Evolutionary conservation across 176 grass and related monocot genomes (phyloP).

Genomic region (Zoysia japonica): DNA sequence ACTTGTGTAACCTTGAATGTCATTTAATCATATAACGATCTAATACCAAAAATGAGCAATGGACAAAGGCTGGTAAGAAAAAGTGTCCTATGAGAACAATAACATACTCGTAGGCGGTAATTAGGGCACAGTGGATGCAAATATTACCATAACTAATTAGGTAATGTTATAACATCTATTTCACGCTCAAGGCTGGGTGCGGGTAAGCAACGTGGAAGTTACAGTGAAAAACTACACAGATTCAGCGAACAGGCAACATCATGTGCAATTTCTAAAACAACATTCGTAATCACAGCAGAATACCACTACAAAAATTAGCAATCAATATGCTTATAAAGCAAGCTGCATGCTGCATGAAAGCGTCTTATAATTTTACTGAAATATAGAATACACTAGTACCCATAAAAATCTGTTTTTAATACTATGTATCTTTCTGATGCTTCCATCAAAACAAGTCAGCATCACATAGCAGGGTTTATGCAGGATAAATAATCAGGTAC

Average conservation of each 20-base stretch:
- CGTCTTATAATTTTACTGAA: background rate
- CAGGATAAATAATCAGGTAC: background rate
- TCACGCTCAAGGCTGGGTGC: background rate
- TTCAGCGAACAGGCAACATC: background rate
- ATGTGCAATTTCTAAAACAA: background rate
- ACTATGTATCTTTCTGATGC: background rate
- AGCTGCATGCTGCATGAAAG: background rate
- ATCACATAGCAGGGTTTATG: background rate
- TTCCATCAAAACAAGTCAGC: background rate
- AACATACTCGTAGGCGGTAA: background rate
- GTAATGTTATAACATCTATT: background rate
- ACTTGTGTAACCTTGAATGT: background rate
- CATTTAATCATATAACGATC: background rate
- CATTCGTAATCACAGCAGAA: background rate
- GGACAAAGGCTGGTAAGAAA: background rate
- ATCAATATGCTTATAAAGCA: background rate
- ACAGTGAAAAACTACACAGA: background rate
- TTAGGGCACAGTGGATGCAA: background rate
- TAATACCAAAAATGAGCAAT: background rate
- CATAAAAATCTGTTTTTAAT: background rate
- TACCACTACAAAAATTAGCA: background rate
- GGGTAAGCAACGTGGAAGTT: background rate
- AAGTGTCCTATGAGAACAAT: background rate
- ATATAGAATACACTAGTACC: background rate
- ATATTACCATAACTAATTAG: background rate